phyloP scores from a whole-genome alignment of 257 asterid genomes.

The Echites panduratus region DNA sequence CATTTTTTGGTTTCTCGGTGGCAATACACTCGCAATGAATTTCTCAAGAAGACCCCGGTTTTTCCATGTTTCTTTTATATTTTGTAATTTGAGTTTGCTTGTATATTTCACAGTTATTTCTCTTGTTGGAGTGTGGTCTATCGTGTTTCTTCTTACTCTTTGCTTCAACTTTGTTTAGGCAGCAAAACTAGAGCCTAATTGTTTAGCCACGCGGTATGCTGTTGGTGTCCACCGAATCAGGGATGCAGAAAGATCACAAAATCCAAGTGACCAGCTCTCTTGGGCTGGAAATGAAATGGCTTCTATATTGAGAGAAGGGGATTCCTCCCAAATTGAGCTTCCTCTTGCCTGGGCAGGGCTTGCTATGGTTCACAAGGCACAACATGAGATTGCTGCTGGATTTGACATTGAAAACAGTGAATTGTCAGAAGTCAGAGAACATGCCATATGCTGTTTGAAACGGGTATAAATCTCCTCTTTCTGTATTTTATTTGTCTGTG shows the following conservation, averaged over 20 bases:
- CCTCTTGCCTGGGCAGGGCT: constrained; percentile 95
- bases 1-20: not conserved
- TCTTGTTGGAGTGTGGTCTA: not conserved
- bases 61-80: not conserved
- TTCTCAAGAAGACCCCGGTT: not conserved
- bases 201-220: constrained; percentile 89
- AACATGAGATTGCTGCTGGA: constrained; percentile 89
- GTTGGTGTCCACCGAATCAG: constrained; percentile 86
- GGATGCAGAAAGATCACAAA: constrained; percentile 96
- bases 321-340: constrained; percentile 61
- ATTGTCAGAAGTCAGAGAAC: constrained; percentile 69
- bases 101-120: not conserved
- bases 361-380: constrained; percentile 90
- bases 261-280: constrained; percentile 83
- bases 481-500: not conserved
- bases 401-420: constrained; percentile 75
- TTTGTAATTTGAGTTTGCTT: not conserved
- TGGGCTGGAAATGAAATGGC: constrained; percentile 99
- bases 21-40: constrained; percentile 1
- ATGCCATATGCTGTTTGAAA: constrained; percentile 79
- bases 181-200: constrained; percentile 91
- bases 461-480: constrained; percentile 38
- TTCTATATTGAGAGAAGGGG: constrained; percentile 88
- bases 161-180: constrained; percentile 48
- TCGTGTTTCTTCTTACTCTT: not conserved